A percentile compares a stretch with the other conserved stretches of the same genome.
Conservation (phyloP, 371 early-diverging fungal genomes). For the Funneliformis caledonium region DNA sequence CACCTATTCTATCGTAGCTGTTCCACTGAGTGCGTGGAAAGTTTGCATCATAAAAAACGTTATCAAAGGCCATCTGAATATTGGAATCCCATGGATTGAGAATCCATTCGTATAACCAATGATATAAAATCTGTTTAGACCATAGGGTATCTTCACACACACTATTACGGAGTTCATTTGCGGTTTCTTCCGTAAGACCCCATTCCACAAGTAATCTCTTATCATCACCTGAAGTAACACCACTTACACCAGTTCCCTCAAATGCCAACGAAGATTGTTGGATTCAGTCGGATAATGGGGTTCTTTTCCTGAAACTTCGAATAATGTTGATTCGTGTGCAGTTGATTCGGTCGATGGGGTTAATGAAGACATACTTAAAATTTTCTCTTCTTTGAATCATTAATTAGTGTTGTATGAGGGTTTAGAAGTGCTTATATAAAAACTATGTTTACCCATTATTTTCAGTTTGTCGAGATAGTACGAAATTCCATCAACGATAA, state of each 20-base stretch:
- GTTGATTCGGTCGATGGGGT: background rate
- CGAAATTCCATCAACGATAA: no score
- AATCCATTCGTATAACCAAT: background rate
- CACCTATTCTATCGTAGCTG: background rate
- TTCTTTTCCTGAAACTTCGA: no score
- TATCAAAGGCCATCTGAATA: background rate
- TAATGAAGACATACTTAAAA: no score
- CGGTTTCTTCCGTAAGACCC: conserved; percentile 11
- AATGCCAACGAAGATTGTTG: background rate
- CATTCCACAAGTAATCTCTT: conserved; percentile 2
- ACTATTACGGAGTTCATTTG: background rate
- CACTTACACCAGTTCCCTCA: conserved; percentile 1
- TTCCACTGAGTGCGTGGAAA: background rate
- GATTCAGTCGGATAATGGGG: background rate
- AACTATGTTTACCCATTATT: background rate
- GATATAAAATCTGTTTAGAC: background rate
- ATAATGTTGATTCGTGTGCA: background rate
- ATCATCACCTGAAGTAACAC: background rate
- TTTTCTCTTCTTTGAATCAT: background rate
- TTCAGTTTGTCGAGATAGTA: no score
- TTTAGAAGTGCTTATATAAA: background rate
- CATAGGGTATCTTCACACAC: background rate
- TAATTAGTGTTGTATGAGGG: background rate
- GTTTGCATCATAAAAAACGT: background rate
- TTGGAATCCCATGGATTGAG: background rate